Evolutionary conservation across 176 grass and related monocot genomes (phyloP).

Genomic region (Eleusine indica): DNA sequence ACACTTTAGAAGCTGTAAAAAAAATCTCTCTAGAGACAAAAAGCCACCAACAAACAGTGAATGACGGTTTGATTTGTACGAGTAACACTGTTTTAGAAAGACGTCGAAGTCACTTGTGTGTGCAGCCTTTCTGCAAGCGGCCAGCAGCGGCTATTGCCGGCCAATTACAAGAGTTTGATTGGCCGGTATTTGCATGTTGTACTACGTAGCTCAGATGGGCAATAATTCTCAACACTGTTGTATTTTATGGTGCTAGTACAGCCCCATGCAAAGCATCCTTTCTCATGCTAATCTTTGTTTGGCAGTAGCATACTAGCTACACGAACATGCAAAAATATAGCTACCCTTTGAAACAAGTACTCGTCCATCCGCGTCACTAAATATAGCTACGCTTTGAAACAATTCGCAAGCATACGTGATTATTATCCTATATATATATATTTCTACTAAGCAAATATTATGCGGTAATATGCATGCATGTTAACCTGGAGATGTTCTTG

Average conservation of each 20-base stretch:
- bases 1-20: neutral
- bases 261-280: constrained; percentile 5
- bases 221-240: neutral
- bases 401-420: too few species aligned
- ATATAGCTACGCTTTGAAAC: neutral
- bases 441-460: neutral
- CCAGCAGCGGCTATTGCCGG: constrained; percentile 23
- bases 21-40: constrained; percentile 20
- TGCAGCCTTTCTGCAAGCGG: neutral
- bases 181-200: constrained; percentile 7
- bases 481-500: constrained; percentile 61
- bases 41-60: constrained; percentile 14
- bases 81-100: neutral
- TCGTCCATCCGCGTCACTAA: neutral
- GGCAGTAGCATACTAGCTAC: too few species aligned
- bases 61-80: neutral
- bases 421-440: too few species aligned
- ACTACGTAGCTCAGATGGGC: neutral
- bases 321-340: too few species aligned
- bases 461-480: neutral
- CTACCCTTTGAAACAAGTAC: too few species aligned
- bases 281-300: neutral
- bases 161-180: constrained; percentile 5
- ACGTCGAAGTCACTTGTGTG: constrained; percentile 23
- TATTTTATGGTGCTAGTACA: neutral